Evolutionary conservation across 2,329 filamentous ascomycete genomes (phyloP), one percentile per base, ranked within the genome.

Genomic region (Leptographium wingfieldii): DNA sequence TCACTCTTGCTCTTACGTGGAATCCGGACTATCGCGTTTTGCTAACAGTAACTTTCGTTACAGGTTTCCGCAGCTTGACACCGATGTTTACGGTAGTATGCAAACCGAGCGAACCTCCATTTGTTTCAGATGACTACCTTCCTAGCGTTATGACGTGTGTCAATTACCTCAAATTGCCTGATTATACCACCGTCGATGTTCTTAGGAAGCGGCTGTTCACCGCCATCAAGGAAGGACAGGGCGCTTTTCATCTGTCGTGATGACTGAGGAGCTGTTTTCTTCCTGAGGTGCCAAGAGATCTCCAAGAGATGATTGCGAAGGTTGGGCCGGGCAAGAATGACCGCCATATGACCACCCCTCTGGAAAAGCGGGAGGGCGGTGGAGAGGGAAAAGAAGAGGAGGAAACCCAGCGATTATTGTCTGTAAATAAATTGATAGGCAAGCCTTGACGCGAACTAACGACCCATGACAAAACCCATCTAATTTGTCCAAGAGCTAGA

Each of bases 61-160:
- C 7, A 22, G 59, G 63, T 64, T 60, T 99, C 82, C 96, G 95
- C 76, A 89, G 86, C 72, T 83, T 99, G 63, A 97, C 91, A 2
- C 94, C 94, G 25, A 96, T 97, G 86, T 97, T 99, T 71, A 99
- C 94, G 3, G 94, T 99, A 63, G 94, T 99, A 52, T 97, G 94
- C 80, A 96, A 96, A 73, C 92, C 92, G n/a, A 95, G 90, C 72
- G 94, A 99, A 70, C 85, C 90, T 19, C 94, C 94, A 1, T 94
- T 92, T 72, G 87, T 86, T 3, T 92, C 92, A 5, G 94, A 99
- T 69, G 94, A 99, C 75, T 99, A 97, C 69, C 81, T 99, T n/a
- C 94, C 95, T 14, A 97, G 92, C 71, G 95, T 99, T 71, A 99
- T 99, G 95, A 99, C 95, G 12, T 99, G 95, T 72, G 94, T 96